A percentile compares a stretch with the other conserved stretches of the same genome.
Conservation (phyloP, 371 early-diverging fungal genomes). For the Mucor sp. region DNA sequence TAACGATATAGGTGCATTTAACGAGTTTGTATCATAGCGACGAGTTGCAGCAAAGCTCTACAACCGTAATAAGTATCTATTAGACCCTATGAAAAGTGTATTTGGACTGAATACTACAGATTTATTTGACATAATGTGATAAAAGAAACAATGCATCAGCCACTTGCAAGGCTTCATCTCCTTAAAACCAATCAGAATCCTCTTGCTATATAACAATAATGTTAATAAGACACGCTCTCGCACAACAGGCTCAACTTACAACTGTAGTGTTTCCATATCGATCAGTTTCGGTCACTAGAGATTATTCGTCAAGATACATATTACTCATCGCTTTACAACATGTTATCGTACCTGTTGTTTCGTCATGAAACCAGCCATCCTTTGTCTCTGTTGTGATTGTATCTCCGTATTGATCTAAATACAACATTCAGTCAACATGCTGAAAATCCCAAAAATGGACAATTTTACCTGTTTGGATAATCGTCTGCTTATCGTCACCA, state of each 20-base stretch:
- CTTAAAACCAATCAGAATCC: conserved; percentile 23
- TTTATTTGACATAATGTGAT: not conserved
- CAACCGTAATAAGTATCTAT: not conserved
- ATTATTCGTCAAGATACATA: not conserved
- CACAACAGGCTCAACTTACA: conserved; percentile 19
- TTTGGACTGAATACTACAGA: no score
- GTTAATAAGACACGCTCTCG: conserved; percentile 23
- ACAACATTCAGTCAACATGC: not conserved
- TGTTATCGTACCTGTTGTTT: conserved; percentile 22
- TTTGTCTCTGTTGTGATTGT: conserved; percentile 30
- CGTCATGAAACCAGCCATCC: conserved; percentile 42
- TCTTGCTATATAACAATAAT: conserved; percentile 1
- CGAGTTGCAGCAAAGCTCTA: not conserved
- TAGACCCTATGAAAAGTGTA: no score
- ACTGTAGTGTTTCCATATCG: conserved; percentile 35
- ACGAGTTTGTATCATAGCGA: not conserved
- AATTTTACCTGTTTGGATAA: conserved; percentile 13
- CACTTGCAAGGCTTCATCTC: not conserved
- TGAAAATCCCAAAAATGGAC: not conserved
- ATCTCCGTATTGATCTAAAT: conserved; percentile 39
- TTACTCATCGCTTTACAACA: not conserved
- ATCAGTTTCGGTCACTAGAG: conserved; percentile 34
- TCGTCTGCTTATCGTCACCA: conserved; percentile 40
- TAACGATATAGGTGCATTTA: not conserved
- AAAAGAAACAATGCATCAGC: not conserved